Conservation (phyloP, 768 basidiomycete species). For the Mycena latifolia region DNA sequence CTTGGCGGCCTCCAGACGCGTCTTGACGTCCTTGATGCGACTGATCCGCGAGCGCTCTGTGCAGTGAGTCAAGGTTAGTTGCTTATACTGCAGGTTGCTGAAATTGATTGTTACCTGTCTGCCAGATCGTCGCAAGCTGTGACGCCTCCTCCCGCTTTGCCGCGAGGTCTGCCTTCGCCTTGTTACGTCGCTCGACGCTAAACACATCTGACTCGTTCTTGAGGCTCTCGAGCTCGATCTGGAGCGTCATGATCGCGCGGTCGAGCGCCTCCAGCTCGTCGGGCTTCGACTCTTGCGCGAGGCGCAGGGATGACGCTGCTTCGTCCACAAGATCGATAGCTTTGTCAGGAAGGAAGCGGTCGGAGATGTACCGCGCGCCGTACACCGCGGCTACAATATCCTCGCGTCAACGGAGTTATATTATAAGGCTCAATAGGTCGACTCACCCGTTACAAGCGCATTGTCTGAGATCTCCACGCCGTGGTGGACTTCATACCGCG, state of each 20-base stretch:
- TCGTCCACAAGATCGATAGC: conserved; percentile 95
- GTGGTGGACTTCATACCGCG: conserved; percentile 91
- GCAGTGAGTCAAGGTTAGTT: not conserved
- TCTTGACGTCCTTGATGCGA: conserved; percentile 78
- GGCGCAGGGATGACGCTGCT: conserved; percentile 86
- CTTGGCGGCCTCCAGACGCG: conserved; percentile 85
- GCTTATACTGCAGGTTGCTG: too few relatives aligned
- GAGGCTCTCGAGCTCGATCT: conserved; percentile 91
- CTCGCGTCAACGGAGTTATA: not conserved
- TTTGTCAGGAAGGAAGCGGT: conserved; percentile 92
- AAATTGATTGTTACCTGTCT: too few relatives aligned
- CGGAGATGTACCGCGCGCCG: conserved; percentile 86
- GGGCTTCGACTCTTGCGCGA: conserved; percentile 92
- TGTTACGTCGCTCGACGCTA: conserved; percentile 77
- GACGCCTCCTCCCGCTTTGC: conserved; percentile 73
- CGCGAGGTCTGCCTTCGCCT: conserved; percentile 74
- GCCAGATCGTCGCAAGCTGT: conserved; percentile 76
- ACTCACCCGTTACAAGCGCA: conserved; percentile 85
- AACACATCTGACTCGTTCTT: conserved; percentile 91
- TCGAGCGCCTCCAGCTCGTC: conserved; percentile 87
- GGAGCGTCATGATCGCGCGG: conserved; percentile 85
- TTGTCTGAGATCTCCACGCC: conserved; percentile 93
- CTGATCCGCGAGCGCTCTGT: conserved; percentile 78
- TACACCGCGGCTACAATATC: conserved; percentile 86
- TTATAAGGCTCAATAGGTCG: not conserved